Evolutionary conservation across 2,329 filamentous ascomycete species (phyloP).

Genomic region (Colletotrichum endophyticum): DNA sequence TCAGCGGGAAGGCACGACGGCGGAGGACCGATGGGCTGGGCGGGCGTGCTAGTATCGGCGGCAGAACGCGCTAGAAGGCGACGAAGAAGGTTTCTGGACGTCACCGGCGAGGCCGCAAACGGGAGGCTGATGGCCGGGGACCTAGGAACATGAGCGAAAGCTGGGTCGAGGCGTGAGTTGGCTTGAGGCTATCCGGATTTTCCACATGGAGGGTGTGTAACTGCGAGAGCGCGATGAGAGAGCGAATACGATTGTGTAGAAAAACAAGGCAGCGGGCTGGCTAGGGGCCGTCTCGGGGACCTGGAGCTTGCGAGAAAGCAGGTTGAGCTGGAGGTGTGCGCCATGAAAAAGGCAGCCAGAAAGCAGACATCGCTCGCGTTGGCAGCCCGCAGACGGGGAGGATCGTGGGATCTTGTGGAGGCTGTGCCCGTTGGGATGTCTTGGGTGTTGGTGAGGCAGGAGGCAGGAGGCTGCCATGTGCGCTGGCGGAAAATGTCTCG

Average conservation of each 20-base stretch:
- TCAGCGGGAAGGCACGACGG: background rate
- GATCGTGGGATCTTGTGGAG: constrained; percentile 14
- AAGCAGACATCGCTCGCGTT: background rate
- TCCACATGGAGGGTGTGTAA: constrained; percentile 17
- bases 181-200: background rate
- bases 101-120: constrained; percentile 19
- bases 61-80: constrained; percentile 15
- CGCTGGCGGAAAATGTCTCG: constrained; percentile 2
- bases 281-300: background rate
- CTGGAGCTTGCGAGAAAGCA: constrained; percentile 3
- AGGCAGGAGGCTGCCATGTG: constrained; percentile 19
- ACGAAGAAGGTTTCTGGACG: constrained; percentile 15
- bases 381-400: background rate
- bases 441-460: background rate
- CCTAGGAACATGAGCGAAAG: background rate
- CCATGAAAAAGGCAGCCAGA: background rate
- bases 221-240: background rate
- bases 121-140: background rate
- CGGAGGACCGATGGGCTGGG: background rate
- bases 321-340: background rate
- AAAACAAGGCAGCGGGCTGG: background rate
- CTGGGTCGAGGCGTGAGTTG: background rate
- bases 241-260: background rate
- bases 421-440: constrained; percentile 13
- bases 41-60: background rate